Base-by-base conservation (phyloP, 2,329 filamentous ascomycete species). In the Microdochium nivale region DNA sequence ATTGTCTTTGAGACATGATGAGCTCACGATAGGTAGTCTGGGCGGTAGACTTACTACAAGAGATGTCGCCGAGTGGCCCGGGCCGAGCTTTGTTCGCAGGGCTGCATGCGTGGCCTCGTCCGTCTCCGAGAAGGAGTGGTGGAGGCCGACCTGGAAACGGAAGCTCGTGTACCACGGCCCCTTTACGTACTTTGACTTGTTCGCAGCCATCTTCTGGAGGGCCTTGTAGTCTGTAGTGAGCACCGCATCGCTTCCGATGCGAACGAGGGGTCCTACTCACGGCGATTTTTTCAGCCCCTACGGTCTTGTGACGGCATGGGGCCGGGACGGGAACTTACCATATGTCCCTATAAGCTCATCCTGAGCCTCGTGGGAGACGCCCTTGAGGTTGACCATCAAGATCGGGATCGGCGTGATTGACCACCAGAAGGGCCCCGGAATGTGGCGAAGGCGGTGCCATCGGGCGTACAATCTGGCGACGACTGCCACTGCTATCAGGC, bases 391-490 rank as follows among this genome's bases (percentile, higher is more conserved):
- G 13, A 46, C 44, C 48, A 37, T 49, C 32, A 55, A 37, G 24
- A 53, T 25, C 23, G 49, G 48, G 13, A 55, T 23, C 23, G 53
- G 51, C 19, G 51, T 48, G 30, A 55, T 25, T 10, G 53, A 49
- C 46, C 51, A 51, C 49, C 46, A 47, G 43, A 53, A 47, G 13
- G 54, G 54, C n/a, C 54, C 54, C 19, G 54, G 54, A 5, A 55
- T 44, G 25, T 55, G 54, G 30, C 52, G 30, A 8, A 55, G 48
- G 23, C 54, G 52, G 24, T 50, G 30, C 54, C 54, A 55, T 25
- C 40, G n/a, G 25, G 50, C 25, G 47, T 52, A 56, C n/a, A 44
- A 44, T 24, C 40, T 21, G 3, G 35, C 50, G 19, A 54, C 9
- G 14, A 52, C 16, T 16, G 47, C n/a, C 21, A 49, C 23, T 25